Evolutionary conservation across 768 basidiomycete genomes (phyloP).

Genomic region (Termitomyces sp.): DNA sequence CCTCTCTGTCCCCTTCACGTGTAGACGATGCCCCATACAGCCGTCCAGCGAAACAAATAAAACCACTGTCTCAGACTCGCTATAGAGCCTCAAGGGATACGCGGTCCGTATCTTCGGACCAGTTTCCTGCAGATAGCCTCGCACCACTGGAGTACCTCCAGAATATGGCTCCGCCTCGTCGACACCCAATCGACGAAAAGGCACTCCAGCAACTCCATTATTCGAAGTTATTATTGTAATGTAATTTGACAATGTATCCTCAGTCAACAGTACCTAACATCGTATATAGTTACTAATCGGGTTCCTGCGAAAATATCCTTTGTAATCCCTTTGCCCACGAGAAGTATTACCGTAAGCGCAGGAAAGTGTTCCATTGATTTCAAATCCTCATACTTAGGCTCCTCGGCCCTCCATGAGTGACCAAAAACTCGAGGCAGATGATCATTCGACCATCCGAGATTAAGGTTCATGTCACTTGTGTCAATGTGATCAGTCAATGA

Average conservation of each 20-base stretch:
- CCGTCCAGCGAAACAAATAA: conserved; percentile 4
- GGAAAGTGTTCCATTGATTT: neutral
- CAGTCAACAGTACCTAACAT: neutral
- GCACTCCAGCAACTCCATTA: conserved; percentile 33
- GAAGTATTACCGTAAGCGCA: neutral
- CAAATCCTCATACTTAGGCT: neutral
- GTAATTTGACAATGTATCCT: neutral
- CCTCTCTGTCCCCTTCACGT: conserved; percentile 14
- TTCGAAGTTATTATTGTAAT: conserved; percentile 14
- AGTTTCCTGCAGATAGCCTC: conserved; percentile 29
- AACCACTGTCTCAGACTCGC: neutral
- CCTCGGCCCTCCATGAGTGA: neutral
- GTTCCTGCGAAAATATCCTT: neutral
- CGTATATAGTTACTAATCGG: neutral
- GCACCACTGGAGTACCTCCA: conserved; percentile 70
- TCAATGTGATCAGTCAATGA: neutral
- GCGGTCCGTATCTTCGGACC: conserved; percentile 25
- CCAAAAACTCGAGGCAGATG: neutral
- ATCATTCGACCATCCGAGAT: too few species aligned
- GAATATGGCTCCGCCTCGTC: conserved; percentile 54
- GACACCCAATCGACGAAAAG: conserved; percentile 61
- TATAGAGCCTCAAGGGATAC: conserved; percentile 15
- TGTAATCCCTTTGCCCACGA: neutral
- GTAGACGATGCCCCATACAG: conserved; percentile 12
- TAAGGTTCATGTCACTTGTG: neutral